Percentiles rank a stretch among this genome's conserved stretches.
Evolutionary conservation across 2,329 filamentous ascomycete genomes (phyloP).

Genomic region (Cordyceps cicadae): DNA sequence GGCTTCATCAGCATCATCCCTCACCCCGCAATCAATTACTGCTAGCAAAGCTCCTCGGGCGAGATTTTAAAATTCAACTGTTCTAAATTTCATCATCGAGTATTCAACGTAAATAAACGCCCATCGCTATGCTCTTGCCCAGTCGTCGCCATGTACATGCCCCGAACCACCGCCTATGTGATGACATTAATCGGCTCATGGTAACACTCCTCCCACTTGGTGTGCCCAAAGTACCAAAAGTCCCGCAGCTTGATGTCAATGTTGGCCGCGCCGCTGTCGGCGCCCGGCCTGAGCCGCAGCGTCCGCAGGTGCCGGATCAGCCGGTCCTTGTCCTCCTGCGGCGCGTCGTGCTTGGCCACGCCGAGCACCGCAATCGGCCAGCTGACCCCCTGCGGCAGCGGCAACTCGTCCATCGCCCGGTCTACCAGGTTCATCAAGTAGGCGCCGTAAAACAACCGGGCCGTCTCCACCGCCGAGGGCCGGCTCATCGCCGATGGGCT

Average conservation of each 20-base stretch:
- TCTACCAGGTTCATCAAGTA: neutral
- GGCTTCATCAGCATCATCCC: no score
- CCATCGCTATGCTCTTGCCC: neutral
- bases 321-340: neutral
- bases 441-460: neutral
- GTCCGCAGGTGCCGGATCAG: neutral
- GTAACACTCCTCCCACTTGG: slow-evolving; percentile 7
- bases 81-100: no score
- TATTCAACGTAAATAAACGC: neutral
- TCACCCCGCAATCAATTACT: no score
- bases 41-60: no score
- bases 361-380: slow-evolving; percentile 6
- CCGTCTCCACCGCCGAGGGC: neutral
- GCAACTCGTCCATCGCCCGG: neutral
- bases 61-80: no score
- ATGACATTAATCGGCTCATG: slow-evolving; percentile 6
- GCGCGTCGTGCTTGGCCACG: slow-evolving; percentile 3
- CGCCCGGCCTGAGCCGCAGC: neutral
- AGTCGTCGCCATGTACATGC: neutral
- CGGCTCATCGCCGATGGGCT: neutral
- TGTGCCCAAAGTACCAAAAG: slow-evolving; percentile 6
- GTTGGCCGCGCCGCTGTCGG: slow-evolving; percentile 3
- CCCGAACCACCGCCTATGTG: neutral
- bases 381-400: neutral
- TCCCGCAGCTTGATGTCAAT: slow-evolving; percentile 5